phyloP scores from a whole-genome alignment of 495 filamentous ascomycete species.

The Cercophora scortea region DNA sequence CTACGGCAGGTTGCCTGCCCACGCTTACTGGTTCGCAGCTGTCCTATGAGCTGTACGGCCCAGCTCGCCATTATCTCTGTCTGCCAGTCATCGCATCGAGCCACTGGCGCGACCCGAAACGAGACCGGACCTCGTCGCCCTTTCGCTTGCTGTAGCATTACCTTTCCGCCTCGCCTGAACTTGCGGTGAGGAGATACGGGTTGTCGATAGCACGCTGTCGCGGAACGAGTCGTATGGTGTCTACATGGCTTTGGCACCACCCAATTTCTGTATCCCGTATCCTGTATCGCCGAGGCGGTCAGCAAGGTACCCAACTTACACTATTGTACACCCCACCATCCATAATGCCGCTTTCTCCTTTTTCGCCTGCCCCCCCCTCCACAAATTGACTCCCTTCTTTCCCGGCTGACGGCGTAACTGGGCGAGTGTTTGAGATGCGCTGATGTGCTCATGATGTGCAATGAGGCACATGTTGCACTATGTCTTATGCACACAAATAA shows the following conservation, averaged over 20 bases:
- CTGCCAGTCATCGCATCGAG: too few species aligned
- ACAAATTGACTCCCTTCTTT: not conserved
- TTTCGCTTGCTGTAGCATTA: too few species aligned
- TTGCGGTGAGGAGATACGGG: conserved; percentile 7
- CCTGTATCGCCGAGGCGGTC: not conserved
- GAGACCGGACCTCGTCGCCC: too few species aligned
- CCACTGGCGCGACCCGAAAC: too few species aligned
- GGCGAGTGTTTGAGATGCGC: not conserved
- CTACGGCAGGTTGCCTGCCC: not conserved
- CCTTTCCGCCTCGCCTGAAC: not conserved
- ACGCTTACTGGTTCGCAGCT: too few species aligned
- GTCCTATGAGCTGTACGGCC: too few species aligned
- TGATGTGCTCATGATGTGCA: not conserved
- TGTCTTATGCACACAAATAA: not conserved
- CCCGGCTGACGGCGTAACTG: too few species aligned
- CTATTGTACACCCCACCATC: not conserved
- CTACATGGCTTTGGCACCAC: not conserved
- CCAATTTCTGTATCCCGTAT: not conserved
- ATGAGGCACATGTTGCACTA: not conserved
- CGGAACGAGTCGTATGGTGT: not conserved
- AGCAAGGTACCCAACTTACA: not conserved
- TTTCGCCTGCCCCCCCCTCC: not conserved
- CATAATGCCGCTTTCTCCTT: not conserved
- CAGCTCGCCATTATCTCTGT: too few species aligned
- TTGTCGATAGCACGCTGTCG: too few species aligned